Percentiles rank a stretch among this genome's conserved stretches.
phyloP scores from a whole-genome alignment of 768 basidiomycete genomes.

The Pleurotus eryngii region DNA sequence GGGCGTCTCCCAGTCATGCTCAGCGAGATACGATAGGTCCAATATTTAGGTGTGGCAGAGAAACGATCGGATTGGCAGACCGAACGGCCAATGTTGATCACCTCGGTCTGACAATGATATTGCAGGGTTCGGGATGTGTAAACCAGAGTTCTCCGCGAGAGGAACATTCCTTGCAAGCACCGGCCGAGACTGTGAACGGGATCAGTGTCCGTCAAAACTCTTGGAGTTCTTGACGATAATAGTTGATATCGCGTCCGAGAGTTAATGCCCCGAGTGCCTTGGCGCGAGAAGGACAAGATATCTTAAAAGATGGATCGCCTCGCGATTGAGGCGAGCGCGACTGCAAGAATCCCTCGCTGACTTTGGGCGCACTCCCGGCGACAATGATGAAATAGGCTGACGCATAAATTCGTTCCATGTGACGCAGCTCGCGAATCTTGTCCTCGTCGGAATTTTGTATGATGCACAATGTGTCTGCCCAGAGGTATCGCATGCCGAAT shows the following conservation, averaged over 20 bases:
- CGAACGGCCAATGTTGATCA: background rate
- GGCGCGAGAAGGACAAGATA: background rate
- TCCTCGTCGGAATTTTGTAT: background rate
- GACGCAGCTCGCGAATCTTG: background rate
- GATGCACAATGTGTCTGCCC: background rate
- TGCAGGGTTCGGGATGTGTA: background rate
- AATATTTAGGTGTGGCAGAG: background rate
- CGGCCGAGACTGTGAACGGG: background rate
- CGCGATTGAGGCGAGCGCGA: background rate
- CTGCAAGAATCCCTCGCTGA: background rate
- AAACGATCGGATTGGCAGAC: background rate
- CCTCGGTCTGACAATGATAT: background rate
- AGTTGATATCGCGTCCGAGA: background rate
- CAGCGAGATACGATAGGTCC: background rate
- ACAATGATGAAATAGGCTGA: background rate
- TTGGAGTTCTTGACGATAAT: background rate
- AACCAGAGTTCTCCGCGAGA: background rate
- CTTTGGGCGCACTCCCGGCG: background rate
- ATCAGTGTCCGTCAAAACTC: background rate
- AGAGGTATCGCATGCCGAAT: background rate
- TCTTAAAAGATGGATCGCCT: background rate
- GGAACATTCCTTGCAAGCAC: background rate
- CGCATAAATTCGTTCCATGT: background rate
- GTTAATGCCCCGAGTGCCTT: background rate
- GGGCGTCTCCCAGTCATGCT: background rate